Conservation (phyloP, 176 grass and related monocot species). For the Areca catechu region DNA sequence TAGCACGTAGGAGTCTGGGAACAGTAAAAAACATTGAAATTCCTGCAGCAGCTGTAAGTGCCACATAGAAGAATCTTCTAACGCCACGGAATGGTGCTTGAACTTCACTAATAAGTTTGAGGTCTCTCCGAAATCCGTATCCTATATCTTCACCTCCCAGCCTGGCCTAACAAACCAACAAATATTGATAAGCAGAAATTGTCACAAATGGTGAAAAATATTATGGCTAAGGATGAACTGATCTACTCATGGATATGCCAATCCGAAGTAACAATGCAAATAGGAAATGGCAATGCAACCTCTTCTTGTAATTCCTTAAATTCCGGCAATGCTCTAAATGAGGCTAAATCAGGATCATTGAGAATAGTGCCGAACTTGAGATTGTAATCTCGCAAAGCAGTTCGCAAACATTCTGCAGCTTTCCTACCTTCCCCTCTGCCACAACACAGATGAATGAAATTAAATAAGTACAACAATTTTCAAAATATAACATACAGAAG, state of each 20-base stretch:
- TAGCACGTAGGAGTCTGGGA: constrained; percentile 73
- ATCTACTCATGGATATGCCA: no score
- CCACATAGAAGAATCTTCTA: constrained; percentile 94
- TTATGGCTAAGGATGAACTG: no score
- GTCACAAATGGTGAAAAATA: no score
- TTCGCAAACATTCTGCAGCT: constrained; percentile 67
- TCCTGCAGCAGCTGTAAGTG: constrained; percentile 71
- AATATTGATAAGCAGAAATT: no score
- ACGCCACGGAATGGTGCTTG: constrained; percentile 93
- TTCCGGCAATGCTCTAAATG: constrained; percentile 80
- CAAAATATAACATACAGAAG: no score
- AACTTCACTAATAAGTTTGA: constrained; percentile 99
- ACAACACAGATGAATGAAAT: constrained; percentile 11
- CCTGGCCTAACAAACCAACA: constrained; percentile 42
- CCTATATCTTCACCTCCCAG: constrained; percentile 80
- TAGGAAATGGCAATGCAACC: constrained; percentile 37
- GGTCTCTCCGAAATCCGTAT: constrained; percentile 74
- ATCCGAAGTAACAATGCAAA: not conserved
- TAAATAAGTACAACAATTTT: not conserved
- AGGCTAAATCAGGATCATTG: constrained; percentile 81
- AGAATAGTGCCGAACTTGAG: constrained; percentile 93
- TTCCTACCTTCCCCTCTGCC: constrained; percentile 82
- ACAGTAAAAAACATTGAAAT: constrained; percentile 90
- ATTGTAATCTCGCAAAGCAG: constrained; percentile 76
- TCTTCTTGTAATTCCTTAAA: constrained; percentile 95